phyloP scores from a whole-genome alignment of 169 alveolate species.

The Blepharisma undulans region DNA sequence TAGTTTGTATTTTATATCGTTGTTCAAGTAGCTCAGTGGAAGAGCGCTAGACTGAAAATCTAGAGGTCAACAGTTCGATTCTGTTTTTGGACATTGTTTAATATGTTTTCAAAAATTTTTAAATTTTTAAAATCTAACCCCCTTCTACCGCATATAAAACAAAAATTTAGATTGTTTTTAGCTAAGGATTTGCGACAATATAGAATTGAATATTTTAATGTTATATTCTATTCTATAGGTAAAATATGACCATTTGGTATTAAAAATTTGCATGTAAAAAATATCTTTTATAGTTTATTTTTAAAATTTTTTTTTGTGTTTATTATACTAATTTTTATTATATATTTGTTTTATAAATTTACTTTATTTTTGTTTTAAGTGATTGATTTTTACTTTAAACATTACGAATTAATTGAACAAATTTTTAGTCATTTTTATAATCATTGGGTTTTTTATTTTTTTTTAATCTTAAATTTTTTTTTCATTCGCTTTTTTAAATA shows the following conservation, averaged over 20 bases:
- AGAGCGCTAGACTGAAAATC: too few species aligned
- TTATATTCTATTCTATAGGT: not conserved
- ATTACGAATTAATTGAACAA: not conserved
- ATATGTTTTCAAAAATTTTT: slow-evolving; percentile 2
- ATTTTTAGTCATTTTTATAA: not conserved
- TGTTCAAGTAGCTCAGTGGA: too few species aligned
- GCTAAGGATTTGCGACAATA: not conserved
- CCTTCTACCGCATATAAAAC: not conserved
- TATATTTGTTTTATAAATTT: too few species aligned
- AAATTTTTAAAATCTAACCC: not conserved
- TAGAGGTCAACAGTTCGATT: too few species aligned
- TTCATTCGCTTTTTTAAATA: not conserved
- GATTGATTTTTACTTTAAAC: too few species aligned
- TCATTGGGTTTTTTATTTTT: not conserved
- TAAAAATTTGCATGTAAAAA: not conserved
- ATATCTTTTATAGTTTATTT: not conserved
- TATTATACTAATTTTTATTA: not conserved
- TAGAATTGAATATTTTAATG: not conserved
- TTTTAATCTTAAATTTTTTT: not conserved
- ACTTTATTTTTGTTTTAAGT: too few species aligned
- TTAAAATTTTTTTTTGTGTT: not conserved
- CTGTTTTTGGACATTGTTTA: too few species aligned
- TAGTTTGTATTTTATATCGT: not conserved
- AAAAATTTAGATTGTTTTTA: not conserved
- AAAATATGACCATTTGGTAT: not conserved